Evolutionary conservation across 2,329 filamentous ascomycete species (phyloP).

Genomic region (Cladosporium sp.): DNA sequence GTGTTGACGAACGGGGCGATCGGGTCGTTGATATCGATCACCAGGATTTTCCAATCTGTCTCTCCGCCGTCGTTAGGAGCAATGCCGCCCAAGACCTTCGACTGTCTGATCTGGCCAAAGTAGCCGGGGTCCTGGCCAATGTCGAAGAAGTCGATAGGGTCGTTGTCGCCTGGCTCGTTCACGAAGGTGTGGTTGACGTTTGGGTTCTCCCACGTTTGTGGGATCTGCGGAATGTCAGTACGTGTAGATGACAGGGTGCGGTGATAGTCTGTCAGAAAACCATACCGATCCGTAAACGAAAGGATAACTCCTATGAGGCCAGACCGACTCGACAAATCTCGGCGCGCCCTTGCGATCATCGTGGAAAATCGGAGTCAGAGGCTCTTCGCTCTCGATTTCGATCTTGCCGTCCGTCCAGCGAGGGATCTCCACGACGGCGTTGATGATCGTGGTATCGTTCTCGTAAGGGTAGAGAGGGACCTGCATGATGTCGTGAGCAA

Average conservation of each 20-base stretch:
- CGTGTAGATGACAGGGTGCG: not conserved
- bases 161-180: slow-evolving; percentile 99
- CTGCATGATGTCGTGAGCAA: not conserved
- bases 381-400: slow-evolving; percentile 99
- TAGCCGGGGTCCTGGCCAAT: slow-evolving; percentile 98
- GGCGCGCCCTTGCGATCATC: slow-evolving; percentile 99
- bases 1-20: slow-evolving; percentile 96
- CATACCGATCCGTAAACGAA: slow-evolving; percentile 92
- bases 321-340: slow-evolving; percentile 98
- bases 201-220: slow-evolving; percentile 99
- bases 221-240: slow-evolving; percentile 59
- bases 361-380: slow-evolving; percentile 99
- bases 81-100: slow-evolving; percentile 99
- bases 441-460: slow-evolving; percentile 83
- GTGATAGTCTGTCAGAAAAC: not conserved
- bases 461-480: slow-evolving; percentile 89
- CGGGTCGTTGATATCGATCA: slow-evolving; percentile 97
- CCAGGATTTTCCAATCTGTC: slow-evolving; percentile 99
- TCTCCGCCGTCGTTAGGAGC: slow-evolving; percentile 98
- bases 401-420: slow-evolving; percentile 99
- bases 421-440: slow-evolving; percentile 99
- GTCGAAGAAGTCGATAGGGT: slow-evolving; percentile 98
- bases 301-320: slow-evolving; percentile 99
- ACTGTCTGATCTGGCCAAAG: slow-evolving; percentile 96
- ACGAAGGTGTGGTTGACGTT: slow-evolving; percentile 95